Conservation (phyloP, 2,329 filamentous ascomycete species). For the Colletotrichum theobromicola region DNA sequence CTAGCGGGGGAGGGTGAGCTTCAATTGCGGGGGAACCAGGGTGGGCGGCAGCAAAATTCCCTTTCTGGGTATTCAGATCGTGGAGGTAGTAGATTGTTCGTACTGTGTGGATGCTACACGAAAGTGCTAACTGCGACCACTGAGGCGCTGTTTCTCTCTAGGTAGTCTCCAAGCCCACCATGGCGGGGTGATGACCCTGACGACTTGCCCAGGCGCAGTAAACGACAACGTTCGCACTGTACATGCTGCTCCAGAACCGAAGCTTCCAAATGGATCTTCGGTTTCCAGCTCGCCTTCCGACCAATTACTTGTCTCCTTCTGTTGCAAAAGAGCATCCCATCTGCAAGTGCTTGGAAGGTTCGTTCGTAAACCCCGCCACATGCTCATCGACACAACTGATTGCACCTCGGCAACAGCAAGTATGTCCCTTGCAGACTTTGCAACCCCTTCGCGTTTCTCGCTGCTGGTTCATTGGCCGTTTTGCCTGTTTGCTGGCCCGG, state of each 20-base stretch:
- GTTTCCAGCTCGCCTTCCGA: not conserved
- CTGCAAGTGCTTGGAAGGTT: not conserved
- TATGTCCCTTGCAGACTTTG: not conserved
- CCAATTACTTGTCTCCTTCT: not conserved
- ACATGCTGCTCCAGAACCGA: not conserved
- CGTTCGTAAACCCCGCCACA: not conserved
- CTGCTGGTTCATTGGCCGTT: not conserved
- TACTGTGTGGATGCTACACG: not conserved
- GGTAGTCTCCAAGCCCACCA: not conserved
- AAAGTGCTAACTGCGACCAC: not conserved
- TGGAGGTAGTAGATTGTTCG: not conserved
- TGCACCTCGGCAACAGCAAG: not conserved
- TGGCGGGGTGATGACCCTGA: not conserved
- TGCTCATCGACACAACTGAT: not conserved
- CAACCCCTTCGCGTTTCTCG: not conserved
- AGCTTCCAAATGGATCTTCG: not conserved
- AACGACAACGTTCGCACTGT: not conserved
- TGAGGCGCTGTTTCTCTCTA: not conserved
- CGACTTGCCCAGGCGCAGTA: not conserved
- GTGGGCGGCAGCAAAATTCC: constrained; percentile 11
- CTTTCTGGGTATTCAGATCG: constrained; percentile 24
- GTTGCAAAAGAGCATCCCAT: not conserved
- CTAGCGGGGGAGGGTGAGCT: not conserved
- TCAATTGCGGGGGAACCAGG: constrained; percentile 12
- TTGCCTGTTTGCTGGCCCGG: not conserved